Evolutionary conservation across 495 filamentous ascomycete species (phyloP).

Genomic region (Evansstolkia leycettana): DNA sequence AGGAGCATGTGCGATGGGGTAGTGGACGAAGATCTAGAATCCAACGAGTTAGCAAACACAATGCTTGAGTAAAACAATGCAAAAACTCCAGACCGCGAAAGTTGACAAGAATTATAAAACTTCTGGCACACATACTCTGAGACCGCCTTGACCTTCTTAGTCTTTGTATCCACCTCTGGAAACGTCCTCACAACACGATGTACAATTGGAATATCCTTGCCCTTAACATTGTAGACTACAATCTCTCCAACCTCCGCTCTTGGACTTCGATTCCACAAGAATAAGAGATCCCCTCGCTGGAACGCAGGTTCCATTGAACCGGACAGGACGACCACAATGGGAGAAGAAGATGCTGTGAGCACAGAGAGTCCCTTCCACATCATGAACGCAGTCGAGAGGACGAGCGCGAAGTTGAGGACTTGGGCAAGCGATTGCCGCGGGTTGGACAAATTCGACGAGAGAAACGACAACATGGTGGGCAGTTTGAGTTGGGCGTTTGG

Average conservation of each 20-base stretch:
- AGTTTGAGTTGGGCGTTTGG: too few relatives aligned
- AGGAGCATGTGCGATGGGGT: constrained; percentile 42
- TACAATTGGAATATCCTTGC: constrained; percentile 88
- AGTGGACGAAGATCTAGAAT: constrained; percentile 10
- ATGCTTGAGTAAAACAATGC: not conserved
- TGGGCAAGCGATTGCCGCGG: constrained; percentile 81
- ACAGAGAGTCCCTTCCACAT: constrained; percentile 95
- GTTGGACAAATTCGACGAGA: constrained; percentile 48
- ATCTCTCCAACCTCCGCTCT: constrained; percentile 63
- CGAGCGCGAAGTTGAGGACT: constrained; percentile 87
- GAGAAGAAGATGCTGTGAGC: constrained; percentile 71
- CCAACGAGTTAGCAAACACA: constrained; percentile 1
- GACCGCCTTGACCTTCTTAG: constrained; percentile 29
- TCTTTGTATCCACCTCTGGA: constrained; percentile 32
- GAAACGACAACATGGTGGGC: constrained; percentile 57
- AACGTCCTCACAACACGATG: constrained; percentile 73
- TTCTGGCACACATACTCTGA: constrained; percentile 24
- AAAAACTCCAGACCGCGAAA: too few relatives aligned
- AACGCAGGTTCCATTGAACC: constrained; percentile 97
- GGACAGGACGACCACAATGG: constrained; percentile 90
- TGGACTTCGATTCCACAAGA: constrained; percentile 84
- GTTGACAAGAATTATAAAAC: not conserved
- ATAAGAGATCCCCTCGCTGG: constrained; percentile 83
- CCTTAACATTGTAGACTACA: constrained; percentile 79
- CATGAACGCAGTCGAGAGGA: constrained; percentile 94